Evolutionary conservation across 2,329 filamentous ascomycete species (phyloP).

Genomic region (Aspergillus sojae): DNA sequence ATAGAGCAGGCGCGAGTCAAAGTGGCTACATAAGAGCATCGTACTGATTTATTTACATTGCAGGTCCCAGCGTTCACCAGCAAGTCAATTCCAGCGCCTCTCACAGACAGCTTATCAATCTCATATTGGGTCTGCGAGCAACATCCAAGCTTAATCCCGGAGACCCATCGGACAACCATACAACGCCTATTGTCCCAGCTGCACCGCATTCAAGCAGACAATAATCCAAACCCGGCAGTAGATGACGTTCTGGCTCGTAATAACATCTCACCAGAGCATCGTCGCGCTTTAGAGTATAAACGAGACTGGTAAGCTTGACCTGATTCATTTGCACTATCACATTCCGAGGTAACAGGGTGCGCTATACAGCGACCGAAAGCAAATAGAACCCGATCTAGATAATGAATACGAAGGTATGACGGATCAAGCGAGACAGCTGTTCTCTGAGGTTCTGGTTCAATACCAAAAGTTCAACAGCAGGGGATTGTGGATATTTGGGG

Average conservation of each 20-base stretch:
- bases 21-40: neutral
- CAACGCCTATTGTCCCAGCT: constrained; percentile 10
- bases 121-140: constrained; percentile 17
- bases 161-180: constrained; percentile 7
- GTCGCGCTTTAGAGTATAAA: constrained; percentile 14
- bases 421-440: constrained; percentile 1
- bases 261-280: constrained; percentile 13
- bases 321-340: too few relatives aligned
- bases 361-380: constrained; percentile 11
- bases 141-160: constrained; percentile 12
- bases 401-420: constrained; percentile 8
- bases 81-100: constrained; percentile 9
- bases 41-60: neutral
- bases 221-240: constrained; percentile 12
- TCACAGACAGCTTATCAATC: constrained; percentile 15
- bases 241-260: constrained; percentile 15
- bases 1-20: neutral
- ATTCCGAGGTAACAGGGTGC: neutral
- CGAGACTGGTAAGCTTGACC: constrained; percentile 3
- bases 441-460: constrained; percentile 2
- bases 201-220: constrained; percentile 8
- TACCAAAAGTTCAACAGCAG: constrained; percentile 5
- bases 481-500: constrained; percentile 15
- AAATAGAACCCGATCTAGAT: neutral
- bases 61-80: constrained; percentile 15